Base-by-base conservation (phyloP, 73 alveolate genomes). In the Stentor roeselii region DNA sequence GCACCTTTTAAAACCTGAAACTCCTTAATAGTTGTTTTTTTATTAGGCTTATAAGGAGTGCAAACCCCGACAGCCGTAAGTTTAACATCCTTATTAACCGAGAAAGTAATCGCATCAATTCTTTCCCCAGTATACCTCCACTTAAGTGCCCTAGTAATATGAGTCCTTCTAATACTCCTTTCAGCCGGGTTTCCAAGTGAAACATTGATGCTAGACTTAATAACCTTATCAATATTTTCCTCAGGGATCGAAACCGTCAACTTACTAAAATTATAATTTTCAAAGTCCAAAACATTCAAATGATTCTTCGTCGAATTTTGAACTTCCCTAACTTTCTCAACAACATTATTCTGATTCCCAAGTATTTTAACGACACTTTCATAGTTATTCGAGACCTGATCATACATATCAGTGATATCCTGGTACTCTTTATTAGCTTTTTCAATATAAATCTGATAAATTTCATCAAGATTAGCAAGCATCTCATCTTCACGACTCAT, bases 81-180 rank as follows among this genome's bases (percentile, higher is more conserved):
- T n/a, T n/a, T n/a, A n/a, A n/a, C n/a, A n/a, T n/a, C n/a, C n/a
- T n/a, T n/a, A n/a, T n/a, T n/a, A n/a, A 2, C 74, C 27, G 74
- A 21, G 27, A 58, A 58, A 58, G 74, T 58, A 21, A 58, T n/a
- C 2, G 74, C 74, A 58, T 58, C 74, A 2, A 58, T 58, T 21
- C 74, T n/a, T 2, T 58, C 74, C 1, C 74, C 74, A 58, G 74
- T 58, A 31, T 58, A 58, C 74, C 74, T 58, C 74, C 74, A 58
- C 27, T 58, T 58, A 58, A 58, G 74, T 0, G 74, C 74, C 74
- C 74, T 58, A 1, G 74, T 58, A 21, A 58, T 58, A 21, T n/a
- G 15, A 21, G 74, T 58, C 27, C 74, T 58, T 58, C 74, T 58
- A 21, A 58, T 58, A 21, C 27, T 58, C 0, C 27, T 31, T 58